Evolutionary conservation across 192 early-diverging fungal genomes (phyloP).

Genomic region (Linnemannia schmuckeri): DNA sequence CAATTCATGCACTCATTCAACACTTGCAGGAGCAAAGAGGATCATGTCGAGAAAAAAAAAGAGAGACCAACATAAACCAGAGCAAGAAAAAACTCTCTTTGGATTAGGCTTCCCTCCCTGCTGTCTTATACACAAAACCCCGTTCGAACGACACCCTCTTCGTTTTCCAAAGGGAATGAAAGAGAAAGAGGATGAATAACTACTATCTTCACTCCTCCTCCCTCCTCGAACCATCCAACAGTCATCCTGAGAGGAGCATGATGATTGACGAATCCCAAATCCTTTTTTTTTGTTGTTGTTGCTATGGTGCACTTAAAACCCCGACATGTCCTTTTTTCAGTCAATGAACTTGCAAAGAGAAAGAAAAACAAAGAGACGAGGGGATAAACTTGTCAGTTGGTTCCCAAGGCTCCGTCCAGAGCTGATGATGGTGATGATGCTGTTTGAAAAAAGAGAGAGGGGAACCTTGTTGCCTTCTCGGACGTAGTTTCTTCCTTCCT

Average conservation of each 20-base stretch:
- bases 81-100: background rate
- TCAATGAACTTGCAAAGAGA: background rate
- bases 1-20: background rate
- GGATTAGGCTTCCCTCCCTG: background rate
- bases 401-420: background rate
- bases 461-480: background rate
- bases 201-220: background rate
- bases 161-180: background rate
- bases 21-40: background rate
- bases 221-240: background rate
- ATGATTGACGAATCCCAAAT: background rate
- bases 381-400: background rate
- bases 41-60: background rate
- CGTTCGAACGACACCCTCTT: background rate
- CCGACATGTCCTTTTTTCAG: background rate
- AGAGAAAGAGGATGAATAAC: background rate
- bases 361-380: background rate
- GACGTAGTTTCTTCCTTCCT: conserved; percentile 5
- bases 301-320: background rate
- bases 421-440: background rate
- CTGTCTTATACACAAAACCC: background rate
- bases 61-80: background rate
- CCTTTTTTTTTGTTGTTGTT: background rate
- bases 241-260: background rate
- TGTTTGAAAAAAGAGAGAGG: background rate